phyloP scores from a whole-genome alignment of 2,329 filamentous ascomycete species.

The Hypoxylon sp. region DNA sequence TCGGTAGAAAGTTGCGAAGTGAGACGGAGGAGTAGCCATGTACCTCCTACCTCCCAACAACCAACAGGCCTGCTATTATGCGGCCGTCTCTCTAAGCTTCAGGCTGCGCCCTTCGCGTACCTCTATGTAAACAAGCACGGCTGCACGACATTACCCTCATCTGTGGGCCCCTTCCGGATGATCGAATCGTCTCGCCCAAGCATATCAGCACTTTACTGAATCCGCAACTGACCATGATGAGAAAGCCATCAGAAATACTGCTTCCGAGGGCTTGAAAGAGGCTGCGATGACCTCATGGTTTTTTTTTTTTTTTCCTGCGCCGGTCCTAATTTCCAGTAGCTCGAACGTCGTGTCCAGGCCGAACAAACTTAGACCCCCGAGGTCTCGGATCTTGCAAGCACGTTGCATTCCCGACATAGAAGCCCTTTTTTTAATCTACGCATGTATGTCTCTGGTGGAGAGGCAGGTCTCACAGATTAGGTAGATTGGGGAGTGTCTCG shows the following conservation, averaged over 20 bases:
- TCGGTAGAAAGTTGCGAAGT: slow-evolving; percentile 19
- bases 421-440: slow-evolving; percentile 27
- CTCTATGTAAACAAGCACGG: slow-evolving; percentile 37
- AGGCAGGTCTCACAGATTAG: slow-evolving; percentile 33
- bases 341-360: slow-evolving; percentile 33
- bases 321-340: slow-evolving; percentile 35
- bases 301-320: slow-evolving; percentile 19
- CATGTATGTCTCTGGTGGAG: slow-evolving; percentile 35
- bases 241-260: slow-evolving; percentile 20
- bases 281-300: slow-evolving; percentile 39
- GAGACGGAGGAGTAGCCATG: slow-evolving; percentile 19
- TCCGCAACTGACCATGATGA: slow-evolving; percentile 27
- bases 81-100: slow-evolving; percentile 17
- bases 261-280: slow-evolving; percentile 32
- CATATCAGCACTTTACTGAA: slow-evolving; percentile 11
- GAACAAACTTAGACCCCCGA: slow-evolving; percentile 22
- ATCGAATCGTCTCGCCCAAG: slow-evolving; percentile 30
- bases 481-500: slow-evolving; percentile 34
- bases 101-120: slow-evolving; percentile 28
- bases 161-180: slow-evolving; percentile 34
- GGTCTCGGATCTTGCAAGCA: slow-evolving; percentile 38
- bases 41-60: slow-evolving; percentile 15
- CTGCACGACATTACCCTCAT: slow-evolving; percentile 41
- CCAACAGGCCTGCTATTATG: slow-evolving; percentile 23
- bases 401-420: slow-evolving; percentile 40